Conservation (phyloP, 352 stramenopile species). For the Globisporangium carolinianum region DNA sequence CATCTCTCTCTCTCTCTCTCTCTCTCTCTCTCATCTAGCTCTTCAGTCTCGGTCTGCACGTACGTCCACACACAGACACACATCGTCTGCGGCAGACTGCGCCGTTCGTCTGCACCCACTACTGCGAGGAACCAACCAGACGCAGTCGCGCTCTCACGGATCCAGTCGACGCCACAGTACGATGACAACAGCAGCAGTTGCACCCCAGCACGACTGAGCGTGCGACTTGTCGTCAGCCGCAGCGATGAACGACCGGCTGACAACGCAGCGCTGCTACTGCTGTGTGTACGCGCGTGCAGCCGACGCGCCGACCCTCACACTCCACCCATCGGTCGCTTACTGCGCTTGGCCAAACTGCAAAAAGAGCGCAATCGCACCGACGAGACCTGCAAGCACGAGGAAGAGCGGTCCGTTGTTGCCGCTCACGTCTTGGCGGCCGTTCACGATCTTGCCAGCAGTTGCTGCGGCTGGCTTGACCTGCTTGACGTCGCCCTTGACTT, state of each 20-base stretch:
- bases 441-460: slow-evolving; percentile 23
- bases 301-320: background rate
- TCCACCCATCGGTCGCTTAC: slow-evolving; percentile 1
- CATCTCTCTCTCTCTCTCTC: slow-evolving; percentile 1
- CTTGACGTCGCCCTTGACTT: slow-evolving; percentile 75
- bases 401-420: slow-evolving; percentile 49
- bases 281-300: too few species aligned
- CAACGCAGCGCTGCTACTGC: too few species aligned
- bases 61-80: background rate
- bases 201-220: too few species aligned
- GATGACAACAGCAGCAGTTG: too few species aligned
- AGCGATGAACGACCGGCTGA: too few species aligned
- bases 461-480: slow-evolving; percentile 16
- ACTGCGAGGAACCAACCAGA: too few species aligned
- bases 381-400: slow-evolving; percentile 37
- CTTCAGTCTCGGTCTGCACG: slow-evolving; percentile 1
- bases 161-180: too few species aligned
- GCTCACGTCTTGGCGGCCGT: slow-evolving; percentile 52
- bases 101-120: too few species aligned
- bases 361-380: slow-evolving; percentile 52
- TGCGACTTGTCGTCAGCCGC: too few species aligned
- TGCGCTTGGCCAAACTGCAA: slow-evolving; percentile 35
- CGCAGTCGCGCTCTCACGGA: too few species aligned
- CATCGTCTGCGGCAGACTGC: background rate
- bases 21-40: background rate